Base-by-base conservation (phyloP, 2,329 filamentous ascomycete genomes). In the Penicillium crustosum region DNA sequence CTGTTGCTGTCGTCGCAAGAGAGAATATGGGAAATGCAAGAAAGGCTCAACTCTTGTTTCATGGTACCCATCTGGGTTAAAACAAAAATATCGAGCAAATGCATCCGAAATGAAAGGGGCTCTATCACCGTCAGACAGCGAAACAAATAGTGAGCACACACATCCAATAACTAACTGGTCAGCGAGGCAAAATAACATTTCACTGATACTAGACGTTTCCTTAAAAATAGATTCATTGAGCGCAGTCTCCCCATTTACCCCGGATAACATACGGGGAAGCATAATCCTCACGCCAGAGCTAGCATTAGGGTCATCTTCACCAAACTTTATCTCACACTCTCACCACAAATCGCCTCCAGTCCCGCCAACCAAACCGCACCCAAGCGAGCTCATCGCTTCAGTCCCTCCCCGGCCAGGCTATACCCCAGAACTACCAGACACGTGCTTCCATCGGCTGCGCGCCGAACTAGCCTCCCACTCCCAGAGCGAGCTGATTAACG, bases 401-500 rank as follows among this genome's bases (percentile, higher is more conserved):
- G 49, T 54, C 23, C 50, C 61, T 25, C 13, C 23, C 17, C 39
- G 35, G 29, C 31, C 48, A 21, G 31, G n/a, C 1, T 44, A 33
- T 2, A 61, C 66, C 12, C 59, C 63, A 8, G 70, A 73, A 29
- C 67, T 73, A 33, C 61, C 61, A 39, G 70, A 70, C 45, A 72
- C 70, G 21, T 66, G 64, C 3, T 67, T 72, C 60, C 62, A 65
- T 55, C 66, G 63, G 1, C 57, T 55, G 35, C 63, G 68, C 19
- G 65, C 62, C 6, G 71, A 73, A 53, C 59, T 73, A 35, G 53
- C 70, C 1, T 57, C 61, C 0, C 27, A 61, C 19, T 56, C 65
- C 2, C 59, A 61, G n/a, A 63, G 68, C 23, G 70, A 72, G 50
- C 58, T 72, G 2, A 72, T 73, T 44, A 73, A 73, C 23, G 23